Conservation (phyloP, 2,329 filamentous ascomycete species). For the Claviceps digitariae region DNA sequence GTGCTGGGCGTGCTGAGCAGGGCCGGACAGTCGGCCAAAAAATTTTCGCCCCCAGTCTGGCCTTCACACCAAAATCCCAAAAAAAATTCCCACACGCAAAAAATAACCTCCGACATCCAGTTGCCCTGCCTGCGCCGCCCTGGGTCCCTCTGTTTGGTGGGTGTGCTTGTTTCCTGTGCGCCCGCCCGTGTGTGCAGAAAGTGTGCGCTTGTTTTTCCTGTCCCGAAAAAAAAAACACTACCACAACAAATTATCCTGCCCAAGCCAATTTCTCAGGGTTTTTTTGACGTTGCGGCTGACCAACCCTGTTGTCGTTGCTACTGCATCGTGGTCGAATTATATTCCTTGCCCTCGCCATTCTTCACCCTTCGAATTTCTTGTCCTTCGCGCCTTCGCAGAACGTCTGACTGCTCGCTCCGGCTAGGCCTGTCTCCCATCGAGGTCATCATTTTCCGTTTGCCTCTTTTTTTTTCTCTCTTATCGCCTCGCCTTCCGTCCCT, state of each 20-base stretch:
- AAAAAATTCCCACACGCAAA: conserved; percentile 4
- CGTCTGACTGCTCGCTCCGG: background rate
- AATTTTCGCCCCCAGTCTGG: background rate
- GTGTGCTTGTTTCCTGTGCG: background rate
- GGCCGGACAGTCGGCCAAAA: background rate
- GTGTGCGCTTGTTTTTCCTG: background rate
- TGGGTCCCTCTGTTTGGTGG: background rate
- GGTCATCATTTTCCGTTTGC: background rate
- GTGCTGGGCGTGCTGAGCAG: too few relatives aligned
- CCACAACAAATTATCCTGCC: background rate
- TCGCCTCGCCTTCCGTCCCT: background rate
- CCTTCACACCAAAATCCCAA: background rate
- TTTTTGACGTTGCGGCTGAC: conserved; percentile 3
- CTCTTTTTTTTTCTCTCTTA: background rate
- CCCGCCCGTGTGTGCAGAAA: background rate
- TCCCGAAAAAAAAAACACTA: background rate
- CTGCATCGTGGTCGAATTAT: background rate
- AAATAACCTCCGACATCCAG: conserved; percentile 6
- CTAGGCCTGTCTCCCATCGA: background rate
- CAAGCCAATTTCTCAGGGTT: conserved; percentile 1
- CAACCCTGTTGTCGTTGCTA: background rate
- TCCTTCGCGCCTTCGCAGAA: background rate
- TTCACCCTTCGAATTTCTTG: background rate
- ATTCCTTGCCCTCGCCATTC: background rate
- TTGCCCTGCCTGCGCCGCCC: conserved; percentile 1